Evolutionary conservation across 2,329 filamentous ascomycete species (phyloP).

Genomic region (Xylariaceae sp.): DNA sequence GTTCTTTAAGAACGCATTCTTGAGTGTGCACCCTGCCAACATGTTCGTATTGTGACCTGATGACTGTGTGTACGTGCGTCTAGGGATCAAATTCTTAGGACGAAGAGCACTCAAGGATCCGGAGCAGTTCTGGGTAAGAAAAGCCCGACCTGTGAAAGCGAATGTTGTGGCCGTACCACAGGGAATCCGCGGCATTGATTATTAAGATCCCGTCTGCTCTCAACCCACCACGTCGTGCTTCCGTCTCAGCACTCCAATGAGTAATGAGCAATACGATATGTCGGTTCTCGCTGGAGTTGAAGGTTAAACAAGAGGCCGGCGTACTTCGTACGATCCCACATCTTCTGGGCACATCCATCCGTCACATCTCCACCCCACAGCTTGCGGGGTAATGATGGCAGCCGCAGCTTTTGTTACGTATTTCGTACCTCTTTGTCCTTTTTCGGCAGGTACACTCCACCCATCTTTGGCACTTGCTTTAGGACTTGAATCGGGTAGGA

Average conservation of each 20-base stretch:
- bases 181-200: constrained; percentile 4
- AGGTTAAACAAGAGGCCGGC: not conserved
- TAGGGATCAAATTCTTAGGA: not conserved
- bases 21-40: constrained; percentile 37
- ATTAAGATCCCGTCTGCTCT: not conserved
- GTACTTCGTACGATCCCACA: no score
- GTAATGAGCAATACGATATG: not conserved
- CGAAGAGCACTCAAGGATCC: not conserved
- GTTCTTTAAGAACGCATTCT: constrained; percentile 44
- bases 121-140: not conserved
- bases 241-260: not conserved
- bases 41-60: constrained; percentile 7
- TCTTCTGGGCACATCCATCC: no score
- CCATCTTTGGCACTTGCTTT: not conserved
- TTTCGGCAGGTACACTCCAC: not conserved
- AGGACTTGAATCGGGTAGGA: no score
- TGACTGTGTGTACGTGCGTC: constrained; percentile 1
- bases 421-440: not conserved
- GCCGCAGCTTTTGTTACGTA: not conserved
- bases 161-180: not conserved
- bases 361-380: not conserved
- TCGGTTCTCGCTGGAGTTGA: not conserved
- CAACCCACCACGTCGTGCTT: not conserved
- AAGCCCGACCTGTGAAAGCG: constrained; percentile 10
- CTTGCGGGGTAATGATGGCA: not conserved